These are phyloP conservation scores for Thermochaetoides thermophila DNA, from an alignment of 495 filamentous ascomycete species.

Conservation along the genomic window DNA sequence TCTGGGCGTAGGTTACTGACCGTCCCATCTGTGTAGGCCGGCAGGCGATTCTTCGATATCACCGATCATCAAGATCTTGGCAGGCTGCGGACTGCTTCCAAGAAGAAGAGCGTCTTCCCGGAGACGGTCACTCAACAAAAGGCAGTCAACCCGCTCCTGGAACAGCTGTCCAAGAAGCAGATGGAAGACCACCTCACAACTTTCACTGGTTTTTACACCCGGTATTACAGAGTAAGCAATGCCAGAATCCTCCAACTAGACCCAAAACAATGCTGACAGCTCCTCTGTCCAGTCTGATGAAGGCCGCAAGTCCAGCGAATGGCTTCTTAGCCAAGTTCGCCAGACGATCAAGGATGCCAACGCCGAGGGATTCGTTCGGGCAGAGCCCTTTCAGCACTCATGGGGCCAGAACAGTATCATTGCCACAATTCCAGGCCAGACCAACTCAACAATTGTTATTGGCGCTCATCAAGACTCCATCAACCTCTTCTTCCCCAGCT, in stretches of 20 bases:
- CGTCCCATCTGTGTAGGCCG: constrained; percentile 38
- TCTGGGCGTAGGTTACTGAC: neutral
- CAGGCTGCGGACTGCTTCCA: constrained; percentile 21
- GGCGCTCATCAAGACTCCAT: constrained; percentile 61
- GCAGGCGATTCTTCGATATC: constrained; percentile 88
- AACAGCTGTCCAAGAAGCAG: constrained; percentile 54
- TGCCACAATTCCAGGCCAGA: constrained; percentile 78
- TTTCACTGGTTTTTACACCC: constrained; percentile 20
- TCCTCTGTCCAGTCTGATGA: constrained; percentile 76
- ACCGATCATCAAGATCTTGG: constrained; percentile 54
- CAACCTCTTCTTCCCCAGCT: constrained; percentile 74
- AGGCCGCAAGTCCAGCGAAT: constrained; percentile 76
- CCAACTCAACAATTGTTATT: constrained; percentile 62
- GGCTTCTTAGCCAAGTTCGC: constrained; percentile 68
- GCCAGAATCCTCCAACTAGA: too few species aligned
- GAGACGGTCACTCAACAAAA: constrained; percentile 47
- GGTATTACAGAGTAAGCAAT: constrained; percentile 23
- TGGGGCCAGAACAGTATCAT: constrained; percentile 92
- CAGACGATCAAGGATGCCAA: constrained; percentile 53
- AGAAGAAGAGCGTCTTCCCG: constrained; percentile 44
- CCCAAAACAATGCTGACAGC: too few species aligned
- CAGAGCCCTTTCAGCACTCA: constrained; percentile 59
- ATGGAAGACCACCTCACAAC: constrained; percentile 56
- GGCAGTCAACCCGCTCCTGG: constrained; percentile 50
- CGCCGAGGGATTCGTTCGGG: constrained; percentile 50